Base-by-base conservation (phyloP, 192 early-diverging fungal species). In the Backusella sp. region DNA sequence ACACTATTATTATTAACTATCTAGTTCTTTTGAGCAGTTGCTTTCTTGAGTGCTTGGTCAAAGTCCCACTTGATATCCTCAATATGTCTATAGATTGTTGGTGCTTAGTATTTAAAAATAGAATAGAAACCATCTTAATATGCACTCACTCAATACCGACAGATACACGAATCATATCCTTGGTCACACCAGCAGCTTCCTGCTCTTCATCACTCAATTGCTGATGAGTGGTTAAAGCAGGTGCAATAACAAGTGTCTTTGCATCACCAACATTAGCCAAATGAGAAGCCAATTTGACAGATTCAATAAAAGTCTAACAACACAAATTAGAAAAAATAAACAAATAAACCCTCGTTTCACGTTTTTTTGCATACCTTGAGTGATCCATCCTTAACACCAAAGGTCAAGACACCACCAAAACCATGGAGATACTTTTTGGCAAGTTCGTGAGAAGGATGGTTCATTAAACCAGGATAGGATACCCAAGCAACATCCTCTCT, bases 191-290 rank as follows among this genome's bases (percentile, higher is more conserved):
- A 9, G 90, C 82, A 7, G 89, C 74, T n/a, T 76, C 32, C 79
- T 96, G 94, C 84, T 98, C 96, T 36, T 90, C 89, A 73, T 92
- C 90, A 6, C 88, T 87, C 53, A 98, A 83, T 83, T 96, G 96
- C 79, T 93, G 93, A 79, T 98, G 95, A 14, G 95, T 98, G 6
- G 95, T 97, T 32, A 88, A 80, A 23, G 92, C 85, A 11, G 96
- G 94, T 71, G 95, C 92, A 75, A 96, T 95, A 23, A 93, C 93
- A 30, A 98, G 86, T 7, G 95, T 97, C 79, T 94, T 90, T 9
- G 93, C 89, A 83, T 98, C 96, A 66, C 96, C 96, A n/a, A 98
- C 94, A 73, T 98, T 98, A 53, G 96, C 96, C 28, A 98, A 81
- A 80, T 97, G 94, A n/a, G 92, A 94, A 3, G 92, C 88, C 30